A percentile compares a stretch with the other conserved stretches of the same genome.
These are phyloP conservation scores for Elsinoe arachidis DNA, from an alignment of 2,329 filamentous ascomycete species.

Conservation along the genomic window DNA sequence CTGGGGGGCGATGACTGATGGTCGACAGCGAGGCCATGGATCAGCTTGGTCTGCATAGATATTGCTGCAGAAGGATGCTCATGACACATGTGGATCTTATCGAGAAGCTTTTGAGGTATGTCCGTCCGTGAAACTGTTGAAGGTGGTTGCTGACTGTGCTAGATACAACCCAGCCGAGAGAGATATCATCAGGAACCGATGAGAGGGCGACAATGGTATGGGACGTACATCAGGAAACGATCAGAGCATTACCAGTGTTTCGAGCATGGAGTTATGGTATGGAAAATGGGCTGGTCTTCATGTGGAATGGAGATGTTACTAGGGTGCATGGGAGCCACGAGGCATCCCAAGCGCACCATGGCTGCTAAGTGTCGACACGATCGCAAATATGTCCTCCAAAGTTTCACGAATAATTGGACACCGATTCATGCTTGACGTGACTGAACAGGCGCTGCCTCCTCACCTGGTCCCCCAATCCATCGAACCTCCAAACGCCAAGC, in stretches of 20 bases:
- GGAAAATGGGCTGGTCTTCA: neutral
- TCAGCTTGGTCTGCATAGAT: slow-evolving; percentile 82
- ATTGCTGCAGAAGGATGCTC: slow-evolving; percentile 98
- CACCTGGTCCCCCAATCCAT: neutral
- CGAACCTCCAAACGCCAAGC: neutral
- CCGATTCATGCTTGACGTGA: too few relatives aligned
- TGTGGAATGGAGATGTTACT: neutral
- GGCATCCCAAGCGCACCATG: too few relatives aligned
- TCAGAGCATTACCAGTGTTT: neutral
- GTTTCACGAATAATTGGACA: too few relatives aligned
- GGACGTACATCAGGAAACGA: neutral
- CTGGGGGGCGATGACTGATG: slow-evolving; percentile 13
- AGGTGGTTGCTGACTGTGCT: neutral
- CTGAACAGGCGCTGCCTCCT: too few relatives aligned
- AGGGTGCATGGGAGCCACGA: too few relatives aligned
- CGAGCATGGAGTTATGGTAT: slow-evolving; percentile 1
- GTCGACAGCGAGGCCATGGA: slow-evolving; percentile 84
- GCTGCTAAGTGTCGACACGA: too few relatives aligned
- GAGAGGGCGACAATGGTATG: neutral
- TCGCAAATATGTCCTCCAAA: too few relatives aligned
- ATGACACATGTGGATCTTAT: slow-evolving; percentile 99
- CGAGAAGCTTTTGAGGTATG: slow-evolving; percentile 91
- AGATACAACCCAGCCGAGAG: slow-evolving; percentile 32
- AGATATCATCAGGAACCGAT: slow-evolving; percentile 24
- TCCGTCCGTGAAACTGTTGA: neutral